Evolutionary conservation across 2,329 filamentous ascomycete species (phyloP).

Genomic region (Epichloe festucae): DNA sequence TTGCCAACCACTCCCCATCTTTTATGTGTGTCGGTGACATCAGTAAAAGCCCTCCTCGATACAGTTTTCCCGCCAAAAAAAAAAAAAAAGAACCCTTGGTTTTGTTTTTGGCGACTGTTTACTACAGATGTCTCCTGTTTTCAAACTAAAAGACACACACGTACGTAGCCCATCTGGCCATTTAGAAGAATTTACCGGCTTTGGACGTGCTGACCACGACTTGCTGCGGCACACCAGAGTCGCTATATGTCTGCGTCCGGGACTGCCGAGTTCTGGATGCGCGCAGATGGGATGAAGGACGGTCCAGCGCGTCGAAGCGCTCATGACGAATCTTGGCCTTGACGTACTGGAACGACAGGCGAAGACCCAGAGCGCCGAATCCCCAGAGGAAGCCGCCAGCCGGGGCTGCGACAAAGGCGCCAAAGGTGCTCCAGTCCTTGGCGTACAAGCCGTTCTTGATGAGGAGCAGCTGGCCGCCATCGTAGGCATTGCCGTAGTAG

Average conservation of each 20-base stretch:
- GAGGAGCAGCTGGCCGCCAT: slow-evolving; percentile 56
- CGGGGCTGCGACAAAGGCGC: slow-evolving; percentile 69
- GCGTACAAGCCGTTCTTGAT: slow-evolving; percentile 62
- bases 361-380: slow-evolving; percentile 44
- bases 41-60: no score
- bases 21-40: no score
- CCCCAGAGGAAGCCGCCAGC: slow-evolving; percentile 64
- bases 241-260: background rate
- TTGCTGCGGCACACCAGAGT: slow-evolving; percentile 12
- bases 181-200: slow-evolving; percentile 42
- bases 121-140: no score
- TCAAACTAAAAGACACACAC: no score
- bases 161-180: no score
- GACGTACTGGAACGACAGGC: slow-evolving; percentile 46
- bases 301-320: slow-evolving; percentile 56
- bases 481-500: slow-evolving; percentile 56
- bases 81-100: no score
- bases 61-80: no score
- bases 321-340: slow-evolving; percentile 43
- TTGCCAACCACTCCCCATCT: no score
- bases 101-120: no score
- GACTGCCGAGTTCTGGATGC: no score
- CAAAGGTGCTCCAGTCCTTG: slow-evolving; percentile 71
- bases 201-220: slow-evolving; percentile 21
- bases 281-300: slow-evolving; percentile 5